phyloP scores from a whole-genome alignment of 176 grass and related monocot species.

The Oryza australiensis region DNA sequence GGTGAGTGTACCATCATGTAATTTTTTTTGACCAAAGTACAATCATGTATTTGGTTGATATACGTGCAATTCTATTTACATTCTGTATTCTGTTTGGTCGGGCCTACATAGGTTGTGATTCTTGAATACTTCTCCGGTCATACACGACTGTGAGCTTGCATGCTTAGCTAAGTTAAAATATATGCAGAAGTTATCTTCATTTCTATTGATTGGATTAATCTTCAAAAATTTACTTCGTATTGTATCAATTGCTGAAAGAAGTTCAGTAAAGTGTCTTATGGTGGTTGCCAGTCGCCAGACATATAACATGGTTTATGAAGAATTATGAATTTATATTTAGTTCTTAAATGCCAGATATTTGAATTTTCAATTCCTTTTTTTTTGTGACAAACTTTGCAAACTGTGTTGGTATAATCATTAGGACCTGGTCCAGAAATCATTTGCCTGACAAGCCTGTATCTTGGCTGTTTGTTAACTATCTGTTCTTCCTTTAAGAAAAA shows the following conservation, averaged over 20 bases:
- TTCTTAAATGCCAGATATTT: not conserved
- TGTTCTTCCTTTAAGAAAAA: not conserved
- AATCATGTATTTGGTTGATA: not conserved
- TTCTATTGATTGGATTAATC: not conserved
- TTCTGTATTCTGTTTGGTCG: not conserved
- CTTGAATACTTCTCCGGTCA: not conserved
- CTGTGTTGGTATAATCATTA: constrained; percentile 24
- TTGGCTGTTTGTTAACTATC: not conserved
- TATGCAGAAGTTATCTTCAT: not conserved
- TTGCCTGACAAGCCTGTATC: not conserved
- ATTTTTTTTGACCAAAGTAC: not conserved
- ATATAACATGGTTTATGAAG: not conserved
- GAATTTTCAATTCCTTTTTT: not conserved
- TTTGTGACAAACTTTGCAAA: not conserved
- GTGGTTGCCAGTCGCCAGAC: constrained; percentile 6
- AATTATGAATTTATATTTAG: not conserved
- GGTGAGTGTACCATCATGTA: constrained; percentile 55
- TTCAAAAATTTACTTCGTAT: not conserved
- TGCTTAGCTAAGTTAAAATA: not conserved
- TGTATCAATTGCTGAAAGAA: not conserved
- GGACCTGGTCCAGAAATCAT: not conserved
- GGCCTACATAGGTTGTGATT: not conserved
- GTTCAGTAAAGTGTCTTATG: not conserved
- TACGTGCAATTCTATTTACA: not conserved
- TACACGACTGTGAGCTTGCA: constrained; percentile 6